Base-by-base conservation (phyloP, 2,329 filamentous ascomycete genomes). In the Phaeomoniella chlamydospora region DNA sequence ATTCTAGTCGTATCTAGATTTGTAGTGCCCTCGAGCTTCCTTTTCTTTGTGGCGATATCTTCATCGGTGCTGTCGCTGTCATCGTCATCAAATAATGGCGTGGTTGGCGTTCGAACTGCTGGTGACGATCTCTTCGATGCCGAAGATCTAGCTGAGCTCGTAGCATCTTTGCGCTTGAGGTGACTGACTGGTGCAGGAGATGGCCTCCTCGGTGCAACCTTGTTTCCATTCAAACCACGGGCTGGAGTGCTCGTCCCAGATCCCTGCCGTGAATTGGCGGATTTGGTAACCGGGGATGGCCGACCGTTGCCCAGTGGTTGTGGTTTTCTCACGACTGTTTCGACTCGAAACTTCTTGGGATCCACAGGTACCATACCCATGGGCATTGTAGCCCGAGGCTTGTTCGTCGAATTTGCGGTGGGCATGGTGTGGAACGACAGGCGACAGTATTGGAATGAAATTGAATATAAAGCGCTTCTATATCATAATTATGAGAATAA, bases 1-100 rank as follows among this genome's bases (percentile, higher is more conserved):
- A 52, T 52, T 30, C 65, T 55, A 30, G 59, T 56, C 18, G 55
- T 49, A 41, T 68, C 61, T 11, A 61, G 55, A 39, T 64, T 58
- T n/a, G 53, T 51, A 29, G 56, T 58, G 29, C 50, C 53, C 34
- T 55, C 58, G 30, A 55, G 49, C 41, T 55, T 55, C 5, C 52
- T 53, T 22, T 60, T 55, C 46, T 67, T 66, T 36, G 39, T 17
- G 18, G 38, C 45, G 11, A 39, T 39, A 10, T 49, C 48, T 15
- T 52, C 47, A 15, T 50, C 49, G 22, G 6, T n/a, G 22, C 22
- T 26, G 6, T 26, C 22, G 22, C 22, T 26, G 14, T 45, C 45
- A n/a, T 50, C 49, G 11, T 54, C 48, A 18, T 56, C 49, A 9
- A 51, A 51, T 15, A 44, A 46, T 22, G 43, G 39, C 14, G 43